Evolutionary conservation across 768 basidiomycete species (phyloP), one percentile per base, ranked within the genome.

Genomic region (Boletus huronensis): DNA sequence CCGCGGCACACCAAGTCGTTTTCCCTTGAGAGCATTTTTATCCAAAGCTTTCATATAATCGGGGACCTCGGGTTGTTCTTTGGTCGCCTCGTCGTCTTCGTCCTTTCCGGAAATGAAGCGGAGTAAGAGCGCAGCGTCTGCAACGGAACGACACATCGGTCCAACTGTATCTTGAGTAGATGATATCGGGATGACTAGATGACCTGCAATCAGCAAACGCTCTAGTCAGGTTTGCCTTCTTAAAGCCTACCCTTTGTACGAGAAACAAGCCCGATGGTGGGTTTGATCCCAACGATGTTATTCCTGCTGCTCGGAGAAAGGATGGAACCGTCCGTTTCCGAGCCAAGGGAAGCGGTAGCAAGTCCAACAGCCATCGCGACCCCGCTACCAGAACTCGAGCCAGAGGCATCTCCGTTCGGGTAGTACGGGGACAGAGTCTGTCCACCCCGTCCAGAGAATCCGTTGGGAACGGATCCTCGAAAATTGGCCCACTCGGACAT

Each of bases 101-200:
- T 83, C 83, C 45, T 66, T 71, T 7, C 82, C 83, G 5, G 82
- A 77, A 29, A 85, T 83, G 35, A 77, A 61, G 11, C 75, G 73
- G 8, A 84, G 72, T 1, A 85, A 73, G 28, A 79, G 73, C 0
- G 82, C 82, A 0, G 81, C 81, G 51, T 85, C 84, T 2, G 78
- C 66, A 19, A 84, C 59, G 2, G 79, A 78, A 11, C 83, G 75
- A 5, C 79, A 73, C 64, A 85, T 77, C 0, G 84, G 82, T 0
- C 84, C 84, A 3, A 80, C 72, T 4, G 83, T 80, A 61, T 84
- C 84, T 64, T 84, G 82, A 56, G 82, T 75, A 11, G 65, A 68
- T 1, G 81, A 83, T 21, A 82, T 80, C 1, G 84, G 83, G 16
- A 84, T 71, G 17, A 84, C 83, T 82, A 52, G 6, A 31, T 38